Evolutionary conservation across 176 grass and related monocot genomes (phyloP), one percentile per base, ranked within the genome.

Genomic region (Alloteropsis semialata): DNA sequence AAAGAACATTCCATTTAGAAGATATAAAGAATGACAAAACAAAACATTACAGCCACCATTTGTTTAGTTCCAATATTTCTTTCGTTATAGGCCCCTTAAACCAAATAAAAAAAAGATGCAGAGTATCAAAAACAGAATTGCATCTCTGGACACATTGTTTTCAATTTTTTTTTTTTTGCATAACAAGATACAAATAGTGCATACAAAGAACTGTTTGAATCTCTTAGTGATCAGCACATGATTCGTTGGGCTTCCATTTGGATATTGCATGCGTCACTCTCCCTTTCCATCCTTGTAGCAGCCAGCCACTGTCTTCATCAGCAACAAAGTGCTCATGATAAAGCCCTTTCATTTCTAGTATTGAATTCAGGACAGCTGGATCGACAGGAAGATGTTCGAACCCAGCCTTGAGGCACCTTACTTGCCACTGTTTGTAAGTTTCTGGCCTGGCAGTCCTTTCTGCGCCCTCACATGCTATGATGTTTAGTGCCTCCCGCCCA

Each of bases 261-360:
- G 85, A 87, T 57, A 81, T 44, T 68, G 78, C 85, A 46, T 75
- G 58, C 22, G 48, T 7, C 37, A 87, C 80, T 53, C 85, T 87
- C 36, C 85, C 85, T 17, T 87, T 87, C 77, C 85, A 87, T 42
- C 77, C 85, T n/a, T 75, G 19, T 54, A 87, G 61, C 34, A 87
- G 61, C 77, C 78, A 87, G 34, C 56, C 59, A 81, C 44, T 79
- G 65, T 87, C 85, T 57, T 68, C 38, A 3, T 75, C n/a, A 22
- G 74, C 70, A 24, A 75, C 41, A 75, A 48, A 87, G 32, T 87
- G 69, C 57, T 49, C 74, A 73, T 81, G 85, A 81, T 81, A 87
- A 72, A 72, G 2, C 30, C 16, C 2, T 75, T 72, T 63, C 70
- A 81, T 81, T 45, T 34, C 51, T 68, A 75, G 32, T n/a, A 34